Evolutionary conservation across 2,329 filamentous ascomycete species (phyloP), one percentile per base, ranked within the genome.

Genomic region (Microsporum ferrugineum): DNA sequence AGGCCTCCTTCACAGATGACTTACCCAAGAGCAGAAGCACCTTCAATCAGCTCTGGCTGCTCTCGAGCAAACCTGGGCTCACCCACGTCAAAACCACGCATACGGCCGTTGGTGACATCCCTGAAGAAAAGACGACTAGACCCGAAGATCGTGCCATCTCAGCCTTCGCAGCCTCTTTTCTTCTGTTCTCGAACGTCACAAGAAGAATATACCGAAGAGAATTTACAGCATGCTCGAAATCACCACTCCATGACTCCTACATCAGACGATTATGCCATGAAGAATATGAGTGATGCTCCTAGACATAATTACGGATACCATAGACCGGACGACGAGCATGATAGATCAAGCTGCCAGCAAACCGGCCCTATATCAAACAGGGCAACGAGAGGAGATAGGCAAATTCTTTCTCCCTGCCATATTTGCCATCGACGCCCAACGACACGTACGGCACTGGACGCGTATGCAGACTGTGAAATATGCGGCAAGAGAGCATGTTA

Each of bases 371-470:
- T 10, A 23, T 39, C 39, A 10, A 43, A 17, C 1, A 41, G 10
- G n/a, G 17, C 36, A 29, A 14, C 34, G 29, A 41, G 34, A 29
- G 14, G 36, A 3, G 23, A 43, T 57, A 57, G 33, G 38, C 23
- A 59, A 27, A 34, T 41, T 2, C 68, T 76, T 6, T 68, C 72
- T 8, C 72, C 74, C 4, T 77, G 73, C 31, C 74, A 77, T 59
- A 74, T 76, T 60, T 77, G 75, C 58, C 71, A 76, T 60, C 69
- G 75, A 53, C 71, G 70, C 53, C 74, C 75, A 7, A 75, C 73
- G 6, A 77, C 73, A 1, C 69, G 69, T 17, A 70, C 72, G 56
- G 67, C 73, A 27, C 66, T 77, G 1, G 73, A 76, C 58, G 73
- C 73, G 2, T 76, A 76, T 61, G 71, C 73, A 14, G 72, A 76